Conservation (phyloP, 2,329 filamentous ascomycete species). For the Aspergillus versicolor region DNA sequence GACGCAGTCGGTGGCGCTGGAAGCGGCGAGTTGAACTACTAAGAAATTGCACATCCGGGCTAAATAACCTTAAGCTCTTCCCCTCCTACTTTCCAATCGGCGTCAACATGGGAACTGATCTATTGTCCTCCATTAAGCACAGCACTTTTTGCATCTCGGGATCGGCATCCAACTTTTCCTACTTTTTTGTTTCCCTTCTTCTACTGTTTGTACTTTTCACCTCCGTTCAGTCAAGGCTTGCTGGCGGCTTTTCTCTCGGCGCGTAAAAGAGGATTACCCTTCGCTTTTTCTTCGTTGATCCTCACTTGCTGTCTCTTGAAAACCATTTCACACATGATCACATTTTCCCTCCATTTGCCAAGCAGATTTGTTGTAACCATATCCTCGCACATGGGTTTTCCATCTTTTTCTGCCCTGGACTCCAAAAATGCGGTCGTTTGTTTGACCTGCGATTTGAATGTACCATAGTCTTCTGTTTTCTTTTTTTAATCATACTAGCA, state of each 20-base stretch:
- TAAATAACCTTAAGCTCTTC: neutral
- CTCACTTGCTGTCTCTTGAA: neutral
- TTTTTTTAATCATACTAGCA: neutral
- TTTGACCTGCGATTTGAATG: neutral
- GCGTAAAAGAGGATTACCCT: neutral
- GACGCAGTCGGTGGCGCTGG: slow-evolving; percentile 77
- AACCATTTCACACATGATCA: neutral
- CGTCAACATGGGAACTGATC: slow-evolving; percentile 11
- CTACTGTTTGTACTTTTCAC: neutral
- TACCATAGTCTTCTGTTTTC: neutral
- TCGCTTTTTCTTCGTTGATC: neutral
- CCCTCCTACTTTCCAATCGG: slow-evolving; percentile 3
- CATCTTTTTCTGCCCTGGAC: neutral
- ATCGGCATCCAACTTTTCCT: neutral
- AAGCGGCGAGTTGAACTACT: slow-evolving; percentile 89
- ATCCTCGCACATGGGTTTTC: neutral
- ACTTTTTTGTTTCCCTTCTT: neutral
- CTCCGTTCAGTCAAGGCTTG: neutral
- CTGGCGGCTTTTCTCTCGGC: neutral
- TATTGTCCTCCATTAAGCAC: neutral
- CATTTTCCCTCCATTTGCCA: neutral
- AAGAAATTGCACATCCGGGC: slow-evolving; percentile 21
- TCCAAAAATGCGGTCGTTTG: neutral
- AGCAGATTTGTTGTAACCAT: slow-evolving; percentile 1
- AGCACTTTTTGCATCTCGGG: neutral